These are phyloP conservation scores for Coniosporium tulheliwenetii DNA, from an alignment of 2,329 filamentous ascomycete genomes.

Conservation along the genomic window DNA sequence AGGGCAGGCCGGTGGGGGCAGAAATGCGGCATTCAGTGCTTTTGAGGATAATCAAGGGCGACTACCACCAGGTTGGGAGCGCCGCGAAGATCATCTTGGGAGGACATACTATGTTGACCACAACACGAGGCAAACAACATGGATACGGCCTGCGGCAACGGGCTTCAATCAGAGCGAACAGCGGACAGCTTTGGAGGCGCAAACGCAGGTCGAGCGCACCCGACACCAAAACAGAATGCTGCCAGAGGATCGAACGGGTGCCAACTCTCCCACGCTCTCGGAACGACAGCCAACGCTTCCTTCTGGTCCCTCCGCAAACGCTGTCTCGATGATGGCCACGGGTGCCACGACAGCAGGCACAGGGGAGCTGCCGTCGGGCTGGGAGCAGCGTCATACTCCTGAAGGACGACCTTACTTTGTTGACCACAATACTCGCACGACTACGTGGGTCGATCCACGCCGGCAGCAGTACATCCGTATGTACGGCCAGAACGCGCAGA, in stretches of 20 bases:
- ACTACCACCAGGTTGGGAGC: slow-evolving; percentile 86
- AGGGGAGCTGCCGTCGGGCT: slow-evolving; percentile 85
- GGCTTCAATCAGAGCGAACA: slow-evolving; percentile 62
- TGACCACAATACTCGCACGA: slow-evolving; percentile 94
- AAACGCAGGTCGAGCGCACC: slow-evolving; percentile 82
- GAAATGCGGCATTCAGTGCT: slow-evolving; percentile 52
- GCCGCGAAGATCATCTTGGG: slow-evolving; percentile 85
- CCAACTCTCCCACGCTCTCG: slow-evolving; percentile 69
- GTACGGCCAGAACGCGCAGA: slow-evolving; percentile 75
- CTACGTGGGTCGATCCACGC: slow-evolving; percentile 94
- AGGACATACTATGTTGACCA: slow-evolving; percentile 98
- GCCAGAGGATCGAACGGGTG: slow-evolving; percentile 86
- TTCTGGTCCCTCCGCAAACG: slow-evolving; percentile 32
- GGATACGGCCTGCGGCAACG: slow-evolving; percentile 67
- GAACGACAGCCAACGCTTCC: slow-evolving; percentile 28
- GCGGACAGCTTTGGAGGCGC: slow-evolving; percentile 68
- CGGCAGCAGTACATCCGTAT: slow-evolving; percentile 97
- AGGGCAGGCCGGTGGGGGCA: slow-evolving; percentile 28
- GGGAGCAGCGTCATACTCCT: slow-evolving; percentile 92
- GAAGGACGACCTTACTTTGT: slow-evolving; percentile 95
- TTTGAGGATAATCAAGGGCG: slow-evolving; percentile 95
- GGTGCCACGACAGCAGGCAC: slow-evolving; percentile 88
- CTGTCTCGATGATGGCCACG: slow-evolving; percentile 81
- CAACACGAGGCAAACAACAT: slow-evolving; percentile 91
- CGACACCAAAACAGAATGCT: slow-evolving; percentile 91